Evolutionary conservation across 1,139 yeast genomes (phyloP).

Genomic region (Meyerozyma elateridarum): DNA sequence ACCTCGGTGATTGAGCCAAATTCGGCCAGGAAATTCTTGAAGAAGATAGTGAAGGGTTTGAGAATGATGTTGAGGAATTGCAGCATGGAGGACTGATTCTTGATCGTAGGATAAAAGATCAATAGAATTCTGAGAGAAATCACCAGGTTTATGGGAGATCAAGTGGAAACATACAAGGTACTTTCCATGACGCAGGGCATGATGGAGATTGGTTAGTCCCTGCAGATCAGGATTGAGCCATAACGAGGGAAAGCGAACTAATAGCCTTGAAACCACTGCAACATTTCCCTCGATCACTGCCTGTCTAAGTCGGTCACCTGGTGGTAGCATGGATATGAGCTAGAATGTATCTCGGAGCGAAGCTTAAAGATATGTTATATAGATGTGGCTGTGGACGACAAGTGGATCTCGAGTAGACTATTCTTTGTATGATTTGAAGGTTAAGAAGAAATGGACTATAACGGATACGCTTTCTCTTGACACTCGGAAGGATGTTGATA

Average conservation of each 20-base stretch:
- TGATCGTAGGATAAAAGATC: slow-evolving; percentile 57
- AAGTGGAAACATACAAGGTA: slow-evolving; percentile 69
- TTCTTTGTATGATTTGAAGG: too few relatives aligned
- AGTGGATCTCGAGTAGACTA: too few relatives aligned
- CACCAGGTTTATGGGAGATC: slow-evolving; percentile 25
- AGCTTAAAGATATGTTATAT: too few relatives aligned
- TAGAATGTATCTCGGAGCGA: too few relatives aligned
- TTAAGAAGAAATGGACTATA: too few relatives aligned
- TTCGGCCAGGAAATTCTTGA: slow-evolving; percentile 69
- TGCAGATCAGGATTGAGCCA: slow-evolving; percentile 69
- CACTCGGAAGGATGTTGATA: too few relatives aligned
- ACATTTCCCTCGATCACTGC: slow-evolving; percentile 73
- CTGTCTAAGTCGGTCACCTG: slow-evolving; percentile 62
- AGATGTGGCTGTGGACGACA: too few relatives aligned
- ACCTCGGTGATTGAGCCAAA: slow-evolving; percentile 49
- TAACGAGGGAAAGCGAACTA: slow-evolving; percentile 70
- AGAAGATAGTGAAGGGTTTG: slow-evolving; percentile 79
- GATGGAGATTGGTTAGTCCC: slow-evolving; percentile 91
- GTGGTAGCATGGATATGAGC: slow-evolving; percentile 52
- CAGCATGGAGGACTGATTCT: slow-evolving; percentile 72
- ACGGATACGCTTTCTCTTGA: too few relatives aligned
- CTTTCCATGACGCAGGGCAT: slow-evolving; percentile 78
- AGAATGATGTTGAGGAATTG: slow-evolving; percentile 60
- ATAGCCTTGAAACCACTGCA: slow-evolving; percentile 64
- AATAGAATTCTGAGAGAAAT: slow-evolving; percentile 15